Base-by-base conservation (phyloP, 441 rosid genomes). In the Aquilaria agallochum region DNA sequence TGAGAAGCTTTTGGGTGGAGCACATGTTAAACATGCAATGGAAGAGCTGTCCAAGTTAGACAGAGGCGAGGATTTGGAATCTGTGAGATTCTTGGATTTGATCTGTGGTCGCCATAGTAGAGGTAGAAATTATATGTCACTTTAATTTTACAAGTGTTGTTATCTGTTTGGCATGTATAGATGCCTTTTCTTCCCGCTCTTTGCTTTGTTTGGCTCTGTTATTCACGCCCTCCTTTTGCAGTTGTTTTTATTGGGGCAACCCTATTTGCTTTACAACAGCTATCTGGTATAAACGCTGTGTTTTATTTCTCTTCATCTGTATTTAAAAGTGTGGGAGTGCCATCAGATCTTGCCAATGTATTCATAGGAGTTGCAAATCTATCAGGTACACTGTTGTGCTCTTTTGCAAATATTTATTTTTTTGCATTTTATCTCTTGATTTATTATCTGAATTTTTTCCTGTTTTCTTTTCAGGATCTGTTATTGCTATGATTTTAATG, bases 211-310 rank as follows among this genome's bases (percentile, higher is more conserved):
- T 63, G 82, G 77, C 82, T 79, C 80, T 76, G 80, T 78, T 83
- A 83, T 85, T 87, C 85, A 85, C 72, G 55, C 68, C 74, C 80
- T 90, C 78, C 84, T 88, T 90, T 93, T 90, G 96, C 97, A 93
- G 97, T 93, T 82, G 91, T 93, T 83, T 93, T 88, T 86, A 90
- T 93, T 86, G 98, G 98, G 69, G 86, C 98, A 81, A 81, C 97
- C 86, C 98, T 93, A 78, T 93, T 93, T 90, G 97, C 97, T 87
- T 89, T 93, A 84, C 98, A 93, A 93, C 97, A 93, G 91, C 97
- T 93, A 75, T 93, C 98, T 78, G 98, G 98, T 71, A 90, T 93
- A 88, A 85, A 87, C 70, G 94, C 96, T 69, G 91, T 87, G 56
- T 89, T 89, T 79, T 87, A 87, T 88, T 93, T 93, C 89, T 90